phyloP scores from a whole-genome alignment of 164 flowering plant genomes.

The Stephania japonica region DNA sequence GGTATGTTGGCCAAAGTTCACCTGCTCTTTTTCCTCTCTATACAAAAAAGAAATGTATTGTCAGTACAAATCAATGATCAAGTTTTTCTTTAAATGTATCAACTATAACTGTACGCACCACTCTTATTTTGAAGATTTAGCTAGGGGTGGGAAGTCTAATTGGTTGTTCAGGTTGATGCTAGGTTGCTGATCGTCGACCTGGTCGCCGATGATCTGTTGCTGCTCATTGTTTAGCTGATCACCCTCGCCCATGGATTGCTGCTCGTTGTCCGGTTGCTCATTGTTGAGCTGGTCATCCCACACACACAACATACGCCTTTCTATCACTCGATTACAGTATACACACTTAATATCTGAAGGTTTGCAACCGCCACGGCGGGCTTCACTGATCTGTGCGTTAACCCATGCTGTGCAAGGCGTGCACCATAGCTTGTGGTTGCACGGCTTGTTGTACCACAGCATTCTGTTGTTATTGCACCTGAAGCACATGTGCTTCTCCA shows the following conservation, averaged over 20 bases:
- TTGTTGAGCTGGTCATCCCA: not conserved
- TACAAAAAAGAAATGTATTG: too few species aligned
- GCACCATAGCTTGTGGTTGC: conserved; percentile 40
- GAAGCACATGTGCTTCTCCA: conserved; percentile 28
- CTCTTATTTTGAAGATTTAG: too few species aligned
- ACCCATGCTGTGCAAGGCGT: too few species aligned
- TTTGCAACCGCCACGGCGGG: conserved; percentile 18
- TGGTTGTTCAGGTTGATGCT: not conserved
- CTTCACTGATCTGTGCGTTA: too few species aligned
- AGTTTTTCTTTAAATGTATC: too few species aligned
- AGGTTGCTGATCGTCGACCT: not conserved
- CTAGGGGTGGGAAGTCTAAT: too few species aligned
- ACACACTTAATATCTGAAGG: conserved; percentile 23
- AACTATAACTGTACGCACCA: too few species aligned
- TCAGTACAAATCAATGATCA: too few species aligned
- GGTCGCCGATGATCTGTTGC: not conserved
- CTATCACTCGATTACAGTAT: conserved; percentile 28
- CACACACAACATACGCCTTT: conserved; percentile 14
- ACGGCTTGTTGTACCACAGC: conserved; percentile 39
- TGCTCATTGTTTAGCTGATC: not conserved
- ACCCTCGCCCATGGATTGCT: not conserved
- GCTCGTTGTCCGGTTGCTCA: too few species aligned
- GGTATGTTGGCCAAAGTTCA: too few species aligned
- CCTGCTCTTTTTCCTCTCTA: too few species aligned
- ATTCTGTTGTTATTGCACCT: conserved; percentile 22